Evolutionary conservation across 1,284 basidiomycete species (phyloP).

Genomic region (Malassezia pachydermatis): DNA sequence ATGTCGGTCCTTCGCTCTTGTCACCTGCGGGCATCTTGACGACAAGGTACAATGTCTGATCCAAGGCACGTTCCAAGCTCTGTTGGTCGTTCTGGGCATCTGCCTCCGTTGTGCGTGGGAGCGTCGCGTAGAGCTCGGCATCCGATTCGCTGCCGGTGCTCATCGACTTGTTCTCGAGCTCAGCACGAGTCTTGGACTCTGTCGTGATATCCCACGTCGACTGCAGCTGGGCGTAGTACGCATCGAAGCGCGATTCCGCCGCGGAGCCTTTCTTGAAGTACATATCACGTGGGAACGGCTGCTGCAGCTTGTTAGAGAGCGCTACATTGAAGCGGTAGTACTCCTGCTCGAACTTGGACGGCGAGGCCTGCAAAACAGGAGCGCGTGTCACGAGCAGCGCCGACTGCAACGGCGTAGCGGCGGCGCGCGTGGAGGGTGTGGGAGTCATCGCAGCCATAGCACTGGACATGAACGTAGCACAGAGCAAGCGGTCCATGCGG

Average conservation of each 20-base stretch:
- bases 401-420: conserved; percentile 1
- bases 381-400: conserved; percentile 69
- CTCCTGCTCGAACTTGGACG: conserved; percentile 66
- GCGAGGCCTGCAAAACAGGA: conserved; percentile 68
- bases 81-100: conserved; percentile 58
- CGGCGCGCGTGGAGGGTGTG: neutral
- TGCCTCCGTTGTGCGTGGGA: conserved; percentile 52
- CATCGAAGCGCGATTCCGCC: conserved; percentile 69
- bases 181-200: neutral
- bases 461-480: neutral
- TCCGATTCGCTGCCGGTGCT: conserved; percentile 22
- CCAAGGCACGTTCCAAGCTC: conserved; percentile 68
- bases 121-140: conserved; percentile 57
- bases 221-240: conserved; percentile 49
- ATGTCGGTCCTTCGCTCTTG: conserved; percentile 10
- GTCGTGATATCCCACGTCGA: conserved; percentile 28
- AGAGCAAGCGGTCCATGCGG: too few relatives aligned
- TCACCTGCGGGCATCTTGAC: conserved; percentile 52
- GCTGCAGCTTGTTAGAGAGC: conserved; percentile 71
- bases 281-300: conserved; percentile 78
- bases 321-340: conserved; percentile 78
- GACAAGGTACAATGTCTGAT: conserved; percentile 75
- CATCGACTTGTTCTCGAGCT: neutral
- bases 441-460: neutral
- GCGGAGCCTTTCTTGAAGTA: conserved; percentile 90